Evolutionary conservation across 2,329 filamentous ascomycete genomes (phyloP), one percentile per base, ranked within the genome.

Genomic region (Penicillium italicum): DNA sequence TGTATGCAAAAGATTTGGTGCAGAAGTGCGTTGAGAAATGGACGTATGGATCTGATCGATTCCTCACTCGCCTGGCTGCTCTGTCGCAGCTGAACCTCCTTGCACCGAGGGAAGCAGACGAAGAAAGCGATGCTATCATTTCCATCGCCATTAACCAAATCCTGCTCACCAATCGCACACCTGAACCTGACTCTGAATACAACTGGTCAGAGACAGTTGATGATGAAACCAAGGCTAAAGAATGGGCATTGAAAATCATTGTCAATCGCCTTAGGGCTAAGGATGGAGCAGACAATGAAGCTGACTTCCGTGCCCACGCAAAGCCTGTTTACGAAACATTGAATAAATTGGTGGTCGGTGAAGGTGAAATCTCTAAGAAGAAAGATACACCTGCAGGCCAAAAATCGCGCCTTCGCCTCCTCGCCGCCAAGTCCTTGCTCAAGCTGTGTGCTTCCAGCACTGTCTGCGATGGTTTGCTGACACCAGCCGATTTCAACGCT

Each of bases 1-100:
- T 95, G 77, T 89, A 91, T 57, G 90, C 91, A 8, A 91, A 88
- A 50, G 91, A 95, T 64, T 81, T 99, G 11, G 75, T 97, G 8
- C 83, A 87, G 53, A 89, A 87, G 69, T 87, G 87, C 56, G 83
- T 90, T 61, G 85, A 90, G 61, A 82, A 85, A 48, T 92, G 89
- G 79, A 79, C 82, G 3, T 92, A 91, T 61, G 89, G 85, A 1
- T 81, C 83, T 11, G 79, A 87, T 33, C 82, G 89, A 66, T 96
- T 91, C 70, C 80, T 97, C 50, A 87, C 77, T 8, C 74, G 75
- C 37, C 66, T 81, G 28, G 79, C 78, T 5, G 71, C 78, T 9
- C 67, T 80, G 48, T 77, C 80, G 83, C 68, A 91, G 85, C 76
- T 97, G 38, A 87, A 90, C 60, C 80, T 95, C 1, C 79, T 94